Evolutionary conservation across 2,329 filamentous ascomycete species (phyloP), one percentile per base, ranked within the genome.

Genomic region (Fusarium torulosum): DNA sequence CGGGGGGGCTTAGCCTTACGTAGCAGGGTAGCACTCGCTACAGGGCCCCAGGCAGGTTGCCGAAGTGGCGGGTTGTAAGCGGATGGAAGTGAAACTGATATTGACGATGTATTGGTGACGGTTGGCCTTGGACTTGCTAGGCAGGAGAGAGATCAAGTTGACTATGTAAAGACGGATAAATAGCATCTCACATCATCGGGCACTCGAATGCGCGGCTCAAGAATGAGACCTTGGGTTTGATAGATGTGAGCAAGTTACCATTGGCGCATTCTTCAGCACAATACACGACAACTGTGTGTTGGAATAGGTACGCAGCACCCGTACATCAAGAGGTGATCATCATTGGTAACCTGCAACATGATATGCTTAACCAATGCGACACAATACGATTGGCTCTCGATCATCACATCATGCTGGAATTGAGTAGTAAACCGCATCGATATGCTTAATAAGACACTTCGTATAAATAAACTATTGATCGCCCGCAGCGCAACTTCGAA

Each of bases 1-100:
- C 41, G n/a, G 52, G 38, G 38, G 35, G 69, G 64, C 67, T 72
- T 63, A 70, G 69, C 44, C 50, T 44, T 25, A 17, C 21, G 23
- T 19, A 27, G 23, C 21, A 19, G n/a, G n/a, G 29, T 17, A 46
- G n/a, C 41, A 46, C 17, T n/a, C 33, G 17, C 15, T n/a, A 35
- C 14, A 35, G 15, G 15, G 17, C 7, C 33, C 33, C 31, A 47
- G 50, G 21, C 33, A 41, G 27, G 37, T 44, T 4, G 33, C 33
- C 33, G 15, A 17, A 14, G 29, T 41, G 25, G 53, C 43, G 55
- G 55, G n/a, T 25, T 43, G 25, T 49, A 47, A 60, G 54, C 35
- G n/a, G 33, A 49, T 25, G 31, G 31, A 27, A 64, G 44, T 14
- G 19, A 49, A 25, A n/a, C 15, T 33, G 38, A 19, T 21, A 14